A percentile compares a stretch with the other conserved stretches of the same genome.
These are phyloP conservation scores for Neofusicoccum cordaticola DNA, from an alignment of 2,329 filamentous ascomycete genomes.

Conservation along the genomic window DNA sequence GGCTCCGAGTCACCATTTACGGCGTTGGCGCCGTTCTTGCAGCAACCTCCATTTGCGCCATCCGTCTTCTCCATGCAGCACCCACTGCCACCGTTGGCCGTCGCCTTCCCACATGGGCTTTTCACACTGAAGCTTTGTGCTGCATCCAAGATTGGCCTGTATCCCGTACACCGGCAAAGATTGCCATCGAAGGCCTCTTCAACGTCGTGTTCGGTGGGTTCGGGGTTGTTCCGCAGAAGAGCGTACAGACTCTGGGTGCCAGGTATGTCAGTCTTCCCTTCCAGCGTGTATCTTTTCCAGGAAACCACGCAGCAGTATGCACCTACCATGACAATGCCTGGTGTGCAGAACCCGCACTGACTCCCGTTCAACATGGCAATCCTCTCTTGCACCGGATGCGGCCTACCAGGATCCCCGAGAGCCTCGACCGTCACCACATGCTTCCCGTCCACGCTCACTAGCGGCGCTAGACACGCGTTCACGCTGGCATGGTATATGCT, in stretches of 20 bases:
- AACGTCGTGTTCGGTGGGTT: slow-evolving; percentile 75
- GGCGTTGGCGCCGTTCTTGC: slow-evolving; percentile 35
- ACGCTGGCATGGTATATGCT: slow-evolving; percentile 94
- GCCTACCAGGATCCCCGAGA: slow-evolving; percentile 81
- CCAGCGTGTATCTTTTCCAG: not conserved
- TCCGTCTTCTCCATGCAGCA: slow-evolving; percentile 67
- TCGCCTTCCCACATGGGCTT: slow-evolving; percentile 55
- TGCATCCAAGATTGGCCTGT: slow-evolving; percentile 88
- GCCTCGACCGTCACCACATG: slow-evolving; percentile 98
- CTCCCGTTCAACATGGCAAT: slow-evolving; percentile 89
- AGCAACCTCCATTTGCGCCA: slow-evolving; percentile 43
- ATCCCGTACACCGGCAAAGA: slow-evolving; percentile 91
- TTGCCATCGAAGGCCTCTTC: slow-evolving; percentile 98
- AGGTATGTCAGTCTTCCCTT: not conserved
- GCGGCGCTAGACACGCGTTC: slow-evolving; percentile 89
- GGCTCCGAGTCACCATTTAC: slow-evolving; percentile 42
- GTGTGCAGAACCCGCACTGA: slow-evolving; percentile 94
- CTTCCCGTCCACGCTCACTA: slow-evolving; percentile 92
- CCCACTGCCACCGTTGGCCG: slow-evolving; percentile 58
- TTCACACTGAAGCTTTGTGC: slow-evolving; percentile 79
- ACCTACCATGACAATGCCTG: slow-evolving; percentile 84
- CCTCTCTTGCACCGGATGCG: slow-evolving; percentile 86
- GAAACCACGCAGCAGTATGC: not conserved
- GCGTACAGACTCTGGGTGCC: slow-evolving; percentile 77
- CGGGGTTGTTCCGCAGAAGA: slow-evolving; percentile 77